Base-by-base conservation (phyloP, 371 early-diverging fungal species). In the Encephalitozoon cuniculi region DNA sequence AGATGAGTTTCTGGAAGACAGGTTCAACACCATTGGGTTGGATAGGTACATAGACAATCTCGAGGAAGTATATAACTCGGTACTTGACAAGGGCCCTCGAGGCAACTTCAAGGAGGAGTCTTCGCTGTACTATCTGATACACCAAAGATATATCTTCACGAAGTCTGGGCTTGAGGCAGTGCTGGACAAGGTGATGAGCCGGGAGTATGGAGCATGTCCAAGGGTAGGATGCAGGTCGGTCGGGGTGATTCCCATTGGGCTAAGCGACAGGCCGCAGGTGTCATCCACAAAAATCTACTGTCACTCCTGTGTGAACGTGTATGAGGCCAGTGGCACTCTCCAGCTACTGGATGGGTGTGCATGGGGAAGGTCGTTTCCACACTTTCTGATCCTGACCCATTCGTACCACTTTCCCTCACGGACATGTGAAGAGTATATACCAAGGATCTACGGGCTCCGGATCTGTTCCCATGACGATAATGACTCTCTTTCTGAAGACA, bases 331-430 rank as follows among this genome's bases (percentile, higher is more conserved):
- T 12, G 88, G 87, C 34, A 86, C 88, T n/a, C 85, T 90, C 71
- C 86, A 86, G 21, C 83, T 85, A 64, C 81, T 95, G 43, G 95
- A 95, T 87, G 94, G 97, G 49, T 94, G 95, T 41, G 93, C 91
- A 78, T 98, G 94, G 85, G 96, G 96, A 32, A 91, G 92, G 25
- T 91, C 95, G 32, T 94, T 97, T 85, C 92, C 95, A 28, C 93
- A 94, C 79, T 89, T 97, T 88, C 86, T 97, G 43, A 91, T 95
- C 85, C 88, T 93, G 81, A 89, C 89, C 15, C 92, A 93, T 83
- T 91, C 94, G 26, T 88, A 92, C 64, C 64, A 78, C 63, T 79
- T 83, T 74, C 75, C 80, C 15, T 40, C 68, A 7, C 72, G 81
- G 51, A 78, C 71, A n/a, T 77, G 78, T 55, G 89, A 90, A 40